Evolutionary conservation across 192 early-diverging fungal genomes (phyloP).

Genomic region (Gigaspora rosea): DNA sequence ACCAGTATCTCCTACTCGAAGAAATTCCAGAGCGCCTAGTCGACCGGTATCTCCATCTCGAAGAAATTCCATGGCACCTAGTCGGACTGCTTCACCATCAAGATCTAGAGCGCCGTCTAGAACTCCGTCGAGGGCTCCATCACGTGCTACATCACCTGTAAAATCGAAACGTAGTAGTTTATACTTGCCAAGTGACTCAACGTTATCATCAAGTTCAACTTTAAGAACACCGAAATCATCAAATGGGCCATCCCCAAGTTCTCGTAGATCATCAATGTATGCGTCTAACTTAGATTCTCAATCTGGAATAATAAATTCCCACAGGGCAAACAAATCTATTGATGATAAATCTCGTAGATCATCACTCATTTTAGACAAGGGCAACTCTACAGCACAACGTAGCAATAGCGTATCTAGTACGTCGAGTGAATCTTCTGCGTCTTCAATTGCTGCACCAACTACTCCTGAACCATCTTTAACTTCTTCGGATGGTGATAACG

Average conservation of each 20-base stretch:
- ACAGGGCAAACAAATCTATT: not conserved
- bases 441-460: slow-evolving; percentile 17
- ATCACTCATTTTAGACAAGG: not conserved
- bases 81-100: not conserved
- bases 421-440: slow-evolving; percentile 25
- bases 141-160: not conserved
- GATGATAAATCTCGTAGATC: not conserved
- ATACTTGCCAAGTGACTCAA: not conserved
- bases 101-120: not conserved
- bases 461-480: slow-evolving; percentile 18
- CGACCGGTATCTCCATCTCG: not conserved
- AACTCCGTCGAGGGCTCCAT: slow-evolving; percentile 1
- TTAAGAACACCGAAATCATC: not conserved
- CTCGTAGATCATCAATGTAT: not conserved
- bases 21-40: not conserved
- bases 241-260: not conserved
- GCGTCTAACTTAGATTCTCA: not conserved
- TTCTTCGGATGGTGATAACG: slow-evolving; percentile 19
- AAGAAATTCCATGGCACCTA: not conserved
- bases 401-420: slow-evolving; percentile 21
- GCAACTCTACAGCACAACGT: not conserved
- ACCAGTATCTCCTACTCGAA: slow-evolving; percentile 5
- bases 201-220: not conserved
- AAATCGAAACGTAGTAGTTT: not conserved
- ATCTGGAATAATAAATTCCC: not conserved